Percentiles rank a stretch among this genome's conserved stretches.
Evolutionary conservation across 2,329 filamentous ascomycete genomes (phyloP).

Genomic region (Calonectria crousiana): DNA sequence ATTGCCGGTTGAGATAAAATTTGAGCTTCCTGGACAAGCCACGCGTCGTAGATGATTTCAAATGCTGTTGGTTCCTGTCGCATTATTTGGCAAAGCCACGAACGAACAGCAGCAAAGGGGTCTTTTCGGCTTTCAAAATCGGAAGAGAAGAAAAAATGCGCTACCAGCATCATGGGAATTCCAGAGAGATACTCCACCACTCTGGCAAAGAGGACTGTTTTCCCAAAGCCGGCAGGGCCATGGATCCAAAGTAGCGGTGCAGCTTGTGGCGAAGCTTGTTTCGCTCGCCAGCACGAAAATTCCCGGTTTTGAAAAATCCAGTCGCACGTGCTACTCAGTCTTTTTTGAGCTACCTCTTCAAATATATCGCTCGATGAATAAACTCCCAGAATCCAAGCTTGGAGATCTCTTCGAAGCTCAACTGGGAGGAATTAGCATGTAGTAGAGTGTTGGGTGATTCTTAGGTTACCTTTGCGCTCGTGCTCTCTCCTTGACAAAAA

Average conservation of each 20-base stretch:
- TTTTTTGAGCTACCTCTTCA: not conserved
- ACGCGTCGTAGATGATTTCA: not conserved
- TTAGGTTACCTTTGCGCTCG: not conserved
- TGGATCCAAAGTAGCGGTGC: not conserved
- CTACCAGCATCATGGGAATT: not conserved
- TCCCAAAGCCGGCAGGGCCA: not conserved
- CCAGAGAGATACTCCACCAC: not conserved
- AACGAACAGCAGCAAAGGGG: not conserved
- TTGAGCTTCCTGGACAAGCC: not conserved
- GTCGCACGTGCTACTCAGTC: not conserved
- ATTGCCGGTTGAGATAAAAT: not conserved
- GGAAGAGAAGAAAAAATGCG: not conserved
- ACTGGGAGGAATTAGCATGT: not conserved
- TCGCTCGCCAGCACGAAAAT: not conserved
- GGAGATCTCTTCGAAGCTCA: slow-evolving; percentile 1
- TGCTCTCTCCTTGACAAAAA: not conserved
- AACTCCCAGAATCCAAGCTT: not conserved
- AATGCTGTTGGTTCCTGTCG: not conserved
- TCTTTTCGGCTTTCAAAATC: not conserved
- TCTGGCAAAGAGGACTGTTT: not conserved
- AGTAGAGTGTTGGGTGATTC: not conserved
- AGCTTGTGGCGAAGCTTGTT: not conserved
- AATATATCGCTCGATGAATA: not conserved
- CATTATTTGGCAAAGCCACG: not conserved
- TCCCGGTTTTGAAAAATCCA: not conserved